Evolutionary conservation across 305 asterid genomes (phyloP).

Genomic region (Solanum aculeatissimum): DNA sequence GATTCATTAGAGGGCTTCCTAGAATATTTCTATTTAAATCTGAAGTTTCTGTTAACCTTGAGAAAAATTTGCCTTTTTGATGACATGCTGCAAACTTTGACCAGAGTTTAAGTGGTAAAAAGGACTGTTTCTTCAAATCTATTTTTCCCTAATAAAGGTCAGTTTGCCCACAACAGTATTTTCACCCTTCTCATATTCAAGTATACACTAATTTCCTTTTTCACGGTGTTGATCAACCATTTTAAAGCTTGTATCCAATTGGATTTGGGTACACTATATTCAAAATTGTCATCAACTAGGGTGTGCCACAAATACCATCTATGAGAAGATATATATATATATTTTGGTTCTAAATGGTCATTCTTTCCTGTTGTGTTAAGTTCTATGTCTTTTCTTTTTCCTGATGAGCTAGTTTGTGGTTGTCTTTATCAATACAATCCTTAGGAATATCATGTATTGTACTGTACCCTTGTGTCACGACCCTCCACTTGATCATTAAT

Average conservation of each 20-base stretch:
- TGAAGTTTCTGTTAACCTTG: neutral
- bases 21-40: neutral
- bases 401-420: neutral
- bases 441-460: neutral
- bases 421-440: neutral
- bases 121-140: neutral
- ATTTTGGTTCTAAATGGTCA: neutral
- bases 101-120: neutral
- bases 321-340: neutral
- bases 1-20: neutral
- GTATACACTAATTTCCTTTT: neutral
- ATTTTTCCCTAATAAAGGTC: neutral
- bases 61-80: neutral
- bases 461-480: too few relatives aligned
- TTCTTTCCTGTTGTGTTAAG: neutral
- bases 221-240: neutral
- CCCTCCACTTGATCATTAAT: too few relatives aligned
- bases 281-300: neutral
- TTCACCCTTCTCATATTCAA: neutral
- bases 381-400: neutral
- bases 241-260: neutral
- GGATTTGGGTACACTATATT: neutral
- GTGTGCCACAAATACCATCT: neutral
- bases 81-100: neutral
- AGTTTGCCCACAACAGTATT: neutral